A percentile compares a stretch with the other conserved stretches of the same genome.
phyloP scores from a whole-genome alignment of 106 monocot genomes.

The Xerophyta viscosa region DNA sequence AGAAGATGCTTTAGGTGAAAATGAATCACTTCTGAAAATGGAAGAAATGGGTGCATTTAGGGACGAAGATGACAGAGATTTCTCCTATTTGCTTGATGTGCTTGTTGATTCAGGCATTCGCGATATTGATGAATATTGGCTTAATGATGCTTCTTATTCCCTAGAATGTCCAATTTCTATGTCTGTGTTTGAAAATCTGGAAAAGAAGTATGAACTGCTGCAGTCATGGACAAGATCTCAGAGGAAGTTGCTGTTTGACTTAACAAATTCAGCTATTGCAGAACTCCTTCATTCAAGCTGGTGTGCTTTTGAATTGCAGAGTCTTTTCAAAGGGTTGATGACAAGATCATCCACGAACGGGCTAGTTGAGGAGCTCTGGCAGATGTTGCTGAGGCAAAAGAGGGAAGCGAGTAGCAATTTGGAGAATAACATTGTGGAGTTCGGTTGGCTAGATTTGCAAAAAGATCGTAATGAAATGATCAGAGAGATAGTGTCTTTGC shows the following conservation, averaged over 20 bases:
- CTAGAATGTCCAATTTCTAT: slow-evolving; percentile 25
- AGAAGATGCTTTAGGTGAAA: slow-evolving; percentile 9
- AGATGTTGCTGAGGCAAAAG: slow-evolving; percentile 19
- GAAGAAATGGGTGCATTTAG: slow-evolving; percentile 17
- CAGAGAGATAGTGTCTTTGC: slow-evolving; percentile 50
- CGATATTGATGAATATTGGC: slow-evolving; percentile 6
- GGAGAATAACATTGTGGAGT: slow-evolving; percentile 28
- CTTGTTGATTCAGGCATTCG: slow-evolving; percentile 42
- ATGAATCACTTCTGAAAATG: background rate
- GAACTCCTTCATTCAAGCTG: slow-evolving; percentile 23
- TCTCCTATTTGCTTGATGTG: slow-evolving; percentile 57
- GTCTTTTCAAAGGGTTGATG: slow-evolving; percentile 8
- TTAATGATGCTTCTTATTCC: slow-evolving; percentile 20
- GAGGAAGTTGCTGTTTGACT: slow-evolving; percentile 74
- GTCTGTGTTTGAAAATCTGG: slow-evolving; percentile 55
- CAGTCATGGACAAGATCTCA: slow-evolving; percentile 50
- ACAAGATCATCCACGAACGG: slow-evolving; percentile 11
- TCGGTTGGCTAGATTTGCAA: slow-evolving; percentile 39
- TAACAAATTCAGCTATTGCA: slow-evolving; percentile 36
- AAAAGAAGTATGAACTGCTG: slow-evolving; percentile 36
- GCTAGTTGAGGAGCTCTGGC: slow-evolving; percentile 55
- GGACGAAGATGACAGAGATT: slow-evolving; percentile 59
- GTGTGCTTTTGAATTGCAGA: slow-evolving; percentile 42
- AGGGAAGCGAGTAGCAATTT: slow-evolving; percentile 18
- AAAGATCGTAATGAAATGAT: slow-evolving; percentile 49